Percentiles rank a stretch among this genome's conserved stretches.
phyloP scores from a whole-genome alignment of 202 grass and related monocot species.

The Carex sylvatica region DNA sequence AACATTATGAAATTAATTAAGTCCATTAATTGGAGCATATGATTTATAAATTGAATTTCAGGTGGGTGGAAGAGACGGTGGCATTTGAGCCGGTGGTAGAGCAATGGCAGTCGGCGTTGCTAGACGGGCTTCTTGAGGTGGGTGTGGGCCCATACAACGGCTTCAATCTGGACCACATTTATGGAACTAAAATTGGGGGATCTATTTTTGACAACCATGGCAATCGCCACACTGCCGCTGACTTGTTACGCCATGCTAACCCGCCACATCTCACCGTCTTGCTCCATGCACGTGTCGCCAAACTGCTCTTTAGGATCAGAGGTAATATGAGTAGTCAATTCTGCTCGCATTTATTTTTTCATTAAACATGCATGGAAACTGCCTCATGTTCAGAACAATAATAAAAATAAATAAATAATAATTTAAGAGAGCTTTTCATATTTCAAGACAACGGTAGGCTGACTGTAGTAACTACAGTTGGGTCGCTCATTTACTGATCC shows the following conservation, averaged over 20 bases:
- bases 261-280: slow-evolving; percentile 47
- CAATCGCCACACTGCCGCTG: slow-evolving; percentile 69
- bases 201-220: slow-evolving; percentile 66
- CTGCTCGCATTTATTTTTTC: background rate
- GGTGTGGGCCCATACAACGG: slow-evolving; percentile 63
- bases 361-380: background rate
- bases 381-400: background rate
- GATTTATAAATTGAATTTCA: too few species aligned
- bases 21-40: too few species aligned
- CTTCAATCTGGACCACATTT: slow-evolving; percentile 73
- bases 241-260: slow-evolving; percentile 55
- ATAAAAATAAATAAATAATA: background rate
- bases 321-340: slow-evolving; percentile 5
- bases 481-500: background rate
- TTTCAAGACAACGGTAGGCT: background rate
- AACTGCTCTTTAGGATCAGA: slow-evolving; percentile 53
- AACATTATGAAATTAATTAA: too few species aligned
- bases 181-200: slow-evolving; percentile 70
- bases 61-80: slow-evolving; percentile 71
- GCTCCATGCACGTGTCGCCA: slow-evolving; percentile 55
- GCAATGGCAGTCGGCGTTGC: slow-evolving; percentile 54
- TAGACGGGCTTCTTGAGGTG: slow-evolving; percentile 56
- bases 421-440: background rate
- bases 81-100: slow-evolving; percentile 53
- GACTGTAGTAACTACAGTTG: background rate